A percentile compares a stretch with the other conserved stretches of the same genome.
Conservation (phyloP, 768 basidiomycete species). For the Boletus vinaceobasis region DNA sequence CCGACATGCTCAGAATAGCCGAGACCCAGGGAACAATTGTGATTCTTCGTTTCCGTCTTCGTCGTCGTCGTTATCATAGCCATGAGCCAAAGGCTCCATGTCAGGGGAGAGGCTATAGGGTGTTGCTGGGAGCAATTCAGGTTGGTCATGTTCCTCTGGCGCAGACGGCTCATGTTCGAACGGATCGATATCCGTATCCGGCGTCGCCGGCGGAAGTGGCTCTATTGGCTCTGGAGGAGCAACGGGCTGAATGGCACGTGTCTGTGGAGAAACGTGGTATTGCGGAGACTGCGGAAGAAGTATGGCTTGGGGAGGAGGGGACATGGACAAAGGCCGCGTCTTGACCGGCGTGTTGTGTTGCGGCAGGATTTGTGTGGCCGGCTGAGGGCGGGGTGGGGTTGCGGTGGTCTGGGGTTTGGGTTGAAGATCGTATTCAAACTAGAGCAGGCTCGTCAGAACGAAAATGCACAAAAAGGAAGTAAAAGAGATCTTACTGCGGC, state of each 20-base stretch:
- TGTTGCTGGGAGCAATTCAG: slow-evolving; percentile 16
- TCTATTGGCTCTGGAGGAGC: slow-evolving; percentile 13
- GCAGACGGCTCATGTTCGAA: slow-evolving; percentile 31
- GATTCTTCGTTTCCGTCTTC: slow-evolving; percentile 31
- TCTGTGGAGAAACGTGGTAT: neutral
- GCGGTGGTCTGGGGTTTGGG: slow-evolving; percentile 10
- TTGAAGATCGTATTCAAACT: slow-evolving; percentile 42
- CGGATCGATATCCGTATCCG: slow-evolving; percentile 33
- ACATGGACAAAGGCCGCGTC: slow-evolving; percentile 4
- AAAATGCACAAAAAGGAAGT: neutral
- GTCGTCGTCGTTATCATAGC: slow-evolving; percentile 22
- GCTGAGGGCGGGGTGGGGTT: slow-evolving; percentile 16
- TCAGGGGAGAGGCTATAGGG: slow-evolving; percentile 30
- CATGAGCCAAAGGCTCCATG: neutral
- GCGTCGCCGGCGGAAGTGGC: slow-evolving; percentile 15
- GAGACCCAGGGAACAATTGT: slow-evolving; percentile 43
- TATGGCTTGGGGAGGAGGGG: slow-evolving; percentile 12
- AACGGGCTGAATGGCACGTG: slow-evolving; percentile 4
- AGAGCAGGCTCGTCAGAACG: slow-evolving; percentile 3
- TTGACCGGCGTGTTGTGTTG: slow-evolving; percentile 11
- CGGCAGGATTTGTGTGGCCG: slow-evolving; percentile 2
- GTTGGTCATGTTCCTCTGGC: slow-evolving; percentile 15
- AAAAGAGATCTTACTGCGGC: slow-evolving; percentile 42
- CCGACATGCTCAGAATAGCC: slow-evolving; percentile 33
- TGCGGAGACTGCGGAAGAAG: slow-evolving; percentile 11